Conservation (phyloP, 495 filamentous ascomycete genomes). For the Margaritispora aquatica region DNA sequence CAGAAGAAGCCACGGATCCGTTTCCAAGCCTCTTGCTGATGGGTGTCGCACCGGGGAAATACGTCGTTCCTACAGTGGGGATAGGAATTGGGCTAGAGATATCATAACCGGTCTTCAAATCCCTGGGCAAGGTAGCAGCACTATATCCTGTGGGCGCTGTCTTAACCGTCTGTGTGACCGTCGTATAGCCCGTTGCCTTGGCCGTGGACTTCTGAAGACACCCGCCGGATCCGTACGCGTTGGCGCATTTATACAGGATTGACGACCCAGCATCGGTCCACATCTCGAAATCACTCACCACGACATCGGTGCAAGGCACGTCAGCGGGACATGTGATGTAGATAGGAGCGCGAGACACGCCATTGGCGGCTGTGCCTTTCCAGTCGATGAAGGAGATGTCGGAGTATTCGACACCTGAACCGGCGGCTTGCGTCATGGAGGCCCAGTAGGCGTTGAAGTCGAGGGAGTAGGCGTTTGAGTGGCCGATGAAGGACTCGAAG, state of each 20-base stretch:
- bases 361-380: constrained; percentile 49
- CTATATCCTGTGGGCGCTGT: constrained; percentile 32
- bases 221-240: constrained; percentile 22
- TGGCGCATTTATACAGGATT: constrained; percentile 20
- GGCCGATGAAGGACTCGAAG: constrained; percentile 51
- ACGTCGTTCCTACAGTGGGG: constrained; percentile 46
- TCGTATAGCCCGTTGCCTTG: constrained; percentile 8
- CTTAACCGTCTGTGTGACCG: background rate
- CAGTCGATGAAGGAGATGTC: constrained; percentile 50
- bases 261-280: constrained; percentile 43
- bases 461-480: constrained; percentile 32
- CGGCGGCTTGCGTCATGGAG: constrained; percentile 11
- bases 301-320: constrained; percentile 47
- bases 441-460: constrained; percentile 39
- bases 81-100: constrained; percentile 43
- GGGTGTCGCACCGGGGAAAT: constrained; percentile 44
- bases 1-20: background rate
- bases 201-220: constrained; percentile 15
- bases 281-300: constrained; percentile 47
- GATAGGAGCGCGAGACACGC: constrained; percentile 43
- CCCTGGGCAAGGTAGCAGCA: constrained; percentile 40
- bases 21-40: constrained; percentile 2
- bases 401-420: constrained; percentile 42
- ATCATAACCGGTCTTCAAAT: constrained; percentile 39
- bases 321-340: constrained; percentile 27